Evolutionary conservation across 768 basidiomycete genomes (phyloP).

Genomic region (Astraeus odoratus): DNA sequence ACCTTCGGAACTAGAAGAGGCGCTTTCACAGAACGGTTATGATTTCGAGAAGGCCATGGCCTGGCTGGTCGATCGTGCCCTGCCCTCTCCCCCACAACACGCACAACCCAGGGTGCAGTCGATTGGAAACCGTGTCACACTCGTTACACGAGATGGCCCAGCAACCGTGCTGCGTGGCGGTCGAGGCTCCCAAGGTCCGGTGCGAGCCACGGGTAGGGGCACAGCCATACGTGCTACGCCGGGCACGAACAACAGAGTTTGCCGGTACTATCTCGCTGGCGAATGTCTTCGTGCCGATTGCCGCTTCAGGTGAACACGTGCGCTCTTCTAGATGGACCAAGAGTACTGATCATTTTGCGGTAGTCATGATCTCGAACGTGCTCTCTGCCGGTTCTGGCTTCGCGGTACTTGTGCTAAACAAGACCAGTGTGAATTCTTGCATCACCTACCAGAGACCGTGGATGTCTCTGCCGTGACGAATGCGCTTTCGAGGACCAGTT

Average conservation of each 20-base stretch:
- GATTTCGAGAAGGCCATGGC: conserved; percentile 97
- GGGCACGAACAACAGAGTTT: conserved; percentile 69
- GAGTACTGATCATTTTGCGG: conserved; percentile 11
- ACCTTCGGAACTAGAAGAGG: conserved; percentile 89
- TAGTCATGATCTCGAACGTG: conserved; percentile 93
- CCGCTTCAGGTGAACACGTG: conserved; percentile 76
- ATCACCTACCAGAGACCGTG: conserved; percentile 81
- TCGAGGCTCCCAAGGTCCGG: conserved; percentile 27
- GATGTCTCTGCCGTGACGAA: conserved; percentile 66
- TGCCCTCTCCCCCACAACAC: conserved; percentile 38
- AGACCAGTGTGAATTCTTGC: conserved; percentile 93
- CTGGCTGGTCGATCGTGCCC: conserved; percentile 76
- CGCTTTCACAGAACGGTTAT: conserved; percentile 78
- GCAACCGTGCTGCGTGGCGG: conserved; percentile 33
- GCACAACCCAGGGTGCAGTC: conserved; percentile 44
- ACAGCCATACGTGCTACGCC: conserved; percentile 30
- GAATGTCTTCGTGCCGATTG: conserved; percentile 96
- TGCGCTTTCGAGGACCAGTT: conserved; percentile 59
- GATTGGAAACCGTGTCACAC: conserved; percentile 60
- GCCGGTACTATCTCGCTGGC: conserved; percentile 93
- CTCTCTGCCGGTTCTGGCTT: conserved; percentile 95
- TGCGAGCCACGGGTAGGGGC: conserved; percentile 16
- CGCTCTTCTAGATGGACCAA: background rate
- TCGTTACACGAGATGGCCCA: conserved; percentile 53
- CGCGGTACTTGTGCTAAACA: conserved; percentile 96